A percentile compares a stretch with the other conserved stretches of the same genome.
Evolutionary conservation across 2,329 filamentous ascomycete species (phyloP).

Genomic region (Sarocladium strictum): DNA sequence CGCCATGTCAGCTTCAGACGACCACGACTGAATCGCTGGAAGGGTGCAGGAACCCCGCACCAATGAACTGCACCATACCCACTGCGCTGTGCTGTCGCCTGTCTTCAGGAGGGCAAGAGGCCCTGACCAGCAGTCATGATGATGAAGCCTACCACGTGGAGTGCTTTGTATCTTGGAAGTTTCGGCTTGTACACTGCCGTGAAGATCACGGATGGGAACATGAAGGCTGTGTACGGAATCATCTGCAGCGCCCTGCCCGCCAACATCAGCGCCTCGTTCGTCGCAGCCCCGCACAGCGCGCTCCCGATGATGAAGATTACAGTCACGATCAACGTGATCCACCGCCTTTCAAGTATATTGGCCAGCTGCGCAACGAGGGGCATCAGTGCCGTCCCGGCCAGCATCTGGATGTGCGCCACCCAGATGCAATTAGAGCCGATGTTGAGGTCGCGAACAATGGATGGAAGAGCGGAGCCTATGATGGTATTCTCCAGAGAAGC

Average conservation of each 20-base stretch:
- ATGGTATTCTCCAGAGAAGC: slow-evolving; percentile 20
- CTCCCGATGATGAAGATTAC: slow-evolving; percentile 20
- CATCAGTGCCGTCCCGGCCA: slow-evolving; percentile 28
- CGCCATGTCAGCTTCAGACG: slow-evolving; percentile 28
- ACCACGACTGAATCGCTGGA: slow-evolving; percentile 33
- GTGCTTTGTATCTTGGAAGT: slow-evolving; percentile 24
- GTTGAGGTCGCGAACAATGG: slow-evolving; percentile 17
- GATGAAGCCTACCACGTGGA: slow-evolving; percentile 31
- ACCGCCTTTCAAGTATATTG: slow-evolving; percentile 44
- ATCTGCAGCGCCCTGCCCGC: slow-evolving; percentile 34
- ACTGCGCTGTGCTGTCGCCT: slow-evolving; percentile 25
- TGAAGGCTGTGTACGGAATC: slow-evolving; percentile 24
- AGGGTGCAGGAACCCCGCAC: slow-evolving; percentile 37
- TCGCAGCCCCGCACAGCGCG: slow-evolving; percentile 13
- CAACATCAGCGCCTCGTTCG: slow-evolving; percentile 3
- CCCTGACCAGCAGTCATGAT: slow-evolving; percentile 35
- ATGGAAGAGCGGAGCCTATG: slow-evolving; percentile 24
- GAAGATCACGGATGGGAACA: slow-evolving; percentile 21
- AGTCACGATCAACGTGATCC: slow-evolving; percentile 24
- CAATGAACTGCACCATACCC: slow-evolving; percentile 33
- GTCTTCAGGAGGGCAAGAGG: slow-evolving; percentile 30
- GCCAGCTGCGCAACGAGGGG: slow-evolving; percentile 42
- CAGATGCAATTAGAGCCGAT: slow-evolving; percentile 18
- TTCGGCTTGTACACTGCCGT: slow-evolving; percentile 23
- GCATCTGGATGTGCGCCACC: slow-evolving; percentile 17